Evolutionary conservation across 2,329 filamentous ascomycete genomes (phyloP).

Genomic region (Westerdykella ornata): DNA sequence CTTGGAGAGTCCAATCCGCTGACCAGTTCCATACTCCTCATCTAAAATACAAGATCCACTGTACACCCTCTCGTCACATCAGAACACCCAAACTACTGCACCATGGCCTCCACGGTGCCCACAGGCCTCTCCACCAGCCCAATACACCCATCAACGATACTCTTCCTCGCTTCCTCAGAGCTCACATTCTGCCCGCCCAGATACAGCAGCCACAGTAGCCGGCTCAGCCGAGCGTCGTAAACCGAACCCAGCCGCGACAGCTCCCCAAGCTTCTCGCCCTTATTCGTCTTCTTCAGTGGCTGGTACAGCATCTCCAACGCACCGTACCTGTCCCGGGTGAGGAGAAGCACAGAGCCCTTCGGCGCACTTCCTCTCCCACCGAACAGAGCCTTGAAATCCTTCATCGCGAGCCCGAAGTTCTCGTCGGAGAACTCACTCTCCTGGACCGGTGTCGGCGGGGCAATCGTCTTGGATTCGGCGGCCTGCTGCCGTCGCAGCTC

Average conservation of each 20-base stretch:
- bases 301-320: constrained; percentile 42
- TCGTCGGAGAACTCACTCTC: constrained; percentile 59
- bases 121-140: constrained; percentile 81
- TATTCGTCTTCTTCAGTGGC: constrained; percentile 20
- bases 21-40: too few relatives aligned
- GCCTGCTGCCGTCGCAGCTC: constrained; percentile 40
- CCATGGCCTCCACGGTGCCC: constrained; percentile 76
- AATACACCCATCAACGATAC: constrained; percentile 80
- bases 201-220: constrained; percentile 84
- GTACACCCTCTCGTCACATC: too few relatives aligned
- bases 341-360: constrained; percentile 69
- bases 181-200: constrained; percentile 80
- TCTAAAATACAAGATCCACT: too few relatives aligned
- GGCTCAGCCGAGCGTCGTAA: constrained; percentile 69
- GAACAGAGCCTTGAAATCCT: constrained; percentile 75
- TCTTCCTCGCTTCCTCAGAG: constrained; percentile 72
- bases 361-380: constrained; percentile 68
- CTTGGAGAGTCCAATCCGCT: too few relatives aligned
- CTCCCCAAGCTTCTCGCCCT: constrained; percentile 39
- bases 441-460: constrained; percentile 28
- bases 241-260: constrained; percentile 62
- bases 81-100: constrained; percentile 33
- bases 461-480: constrained; percentile 32
- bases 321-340: constrained; percentile 62
- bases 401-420: constrained; percentile 66